These are phyloP conservation scores for Candida sp. DNA, from an alignment of 1,139 yeast genomes.

Conservation along the genomic window DNA sequence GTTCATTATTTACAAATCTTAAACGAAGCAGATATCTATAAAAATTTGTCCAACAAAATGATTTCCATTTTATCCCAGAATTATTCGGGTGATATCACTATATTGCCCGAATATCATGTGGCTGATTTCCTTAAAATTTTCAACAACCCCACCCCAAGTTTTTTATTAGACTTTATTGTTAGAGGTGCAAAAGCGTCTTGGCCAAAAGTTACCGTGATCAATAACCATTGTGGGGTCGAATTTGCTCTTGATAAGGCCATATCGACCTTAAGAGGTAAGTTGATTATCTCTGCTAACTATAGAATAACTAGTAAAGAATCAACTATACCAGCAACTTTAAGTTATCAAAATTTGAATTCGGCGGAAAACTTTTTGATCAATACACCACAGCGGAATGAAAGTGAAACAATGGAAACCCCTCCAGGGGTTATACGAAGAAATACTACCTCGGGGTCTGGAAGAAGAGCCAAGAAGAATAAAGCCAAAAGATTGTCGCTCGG, in stretches of 20 bases:
- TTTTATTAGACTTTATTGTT: slow-evolving; percentile 63
- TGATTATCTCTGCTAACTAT: slow-evolving; percentile 40
- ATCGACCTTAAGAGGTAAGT: slow-evolving; percentile 59
- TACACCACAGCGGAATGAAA: slow-evolving; percentile 4
- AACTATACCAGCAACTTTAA: neutral
- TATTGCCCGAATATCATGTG: slow-evolving; percentile 68
- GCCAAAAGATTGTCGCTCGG: slow-evolving; percentile 25
- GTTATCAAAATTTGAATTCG: slow-evolving; percentile 1
- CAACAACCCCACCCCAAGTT: slow-evolving; percentile 77
- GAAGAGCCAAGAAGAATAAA: slow-evolving; percentile 7
- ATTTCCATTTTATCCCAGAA: slow-evolving; percentile 78
- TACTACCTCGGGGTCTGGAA: slow-evolving; percentile 13
- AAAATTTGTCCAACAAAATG: slow-evolving; percentile 67
- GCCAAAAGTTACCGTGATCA: slow-evolving; percentile 83
- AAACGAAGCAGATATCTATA: slow-evolving; percentile 72
- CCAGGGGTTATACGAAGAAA: slow-evolving; percentile 20
- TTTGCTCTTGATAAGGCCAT: slow-evolving; percentile 83
- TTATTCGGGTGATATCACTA: slow-evolving; percentile 92
- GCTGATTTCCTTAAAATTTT: slow-evolving; percentile 62
- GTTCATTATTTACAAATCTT: slow-evolving; percentile 73
- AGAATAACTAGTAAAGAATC: slow-evolving; percentile 11
- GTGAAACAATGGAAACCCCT: slow-evolving; percentile 5
- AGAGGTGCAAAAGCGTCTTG: slow-evolving; percentile 92
- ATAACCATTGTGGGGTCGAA: slow-evolving; percentile 88
- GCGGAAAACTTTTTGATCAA: slow-evolving; percentile 1